These are phyloP conservation scores for Penstemon barbatus DNA, from an alignment of 257 asterid genomes.

Conservation along the genomic window DNA sequence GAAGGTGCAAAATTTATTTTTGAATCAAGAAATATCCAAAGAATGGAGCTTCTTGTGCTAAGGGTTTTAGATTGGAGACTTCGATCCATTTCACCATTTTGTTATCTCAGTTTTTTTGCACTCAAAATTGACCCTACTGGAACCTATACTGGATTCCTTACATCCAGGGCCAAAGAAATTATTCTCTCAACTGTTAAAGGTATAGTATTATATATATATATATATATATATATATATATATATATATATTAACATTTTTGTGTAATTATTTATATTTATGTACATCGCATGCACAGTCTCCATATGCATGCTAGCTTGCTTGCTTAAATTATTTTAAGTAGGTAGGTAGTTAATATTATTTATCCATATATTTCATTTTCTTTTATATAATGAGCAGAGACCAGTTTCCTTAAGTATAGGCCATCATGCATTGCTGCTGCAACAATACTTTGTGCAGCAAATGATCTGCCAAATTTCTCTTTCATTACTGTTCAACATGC, in stretches of 20 bases:
- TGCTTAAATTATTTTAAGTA: neutral
- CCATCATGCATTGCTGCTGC: slow-evolving; percentile 97
- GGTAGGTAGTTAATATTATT: neutral
- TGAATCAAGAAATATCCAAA: slow-evolving; percentile 70
- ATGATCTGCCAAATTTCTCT: slow-evolving; percentile 73
- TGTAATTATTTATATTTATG: neutral
- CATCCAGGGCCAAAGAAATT: slow-evolving; percentile 64
- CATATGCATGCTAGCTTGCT: slow-evolving; percentile 1
- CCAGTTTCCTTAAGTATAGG: slow-evolving; percentile 66
- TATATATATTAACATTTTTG: neutral
- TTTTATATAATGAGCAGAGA: slow-evolving; percentile 44
- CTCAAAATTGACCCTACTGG: slow-evolving; percentile 73
- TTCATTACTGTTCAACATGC: slow-evolving; percentile 72
- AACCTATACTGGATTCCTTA: slow-evolving; percentile 57
- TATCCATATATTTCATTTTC: neutral
- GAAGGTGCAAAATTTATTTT: slow-evolving; percentile 72
- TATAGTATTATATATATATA: slow-evolving; percentile 13
- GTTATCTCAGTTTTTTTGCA: slow-evolving; percentile 71
- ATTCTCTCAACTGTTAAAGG: slow-evolving; percentile 78
- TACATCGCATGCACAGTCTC: neutral
- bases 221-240: neutral
- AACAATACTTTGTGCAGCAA: slow-evolving; percentile 71
- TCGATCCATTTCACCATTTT: slow-evolving; percentile 73
- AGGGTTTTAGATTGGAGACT: slow-evolving; percentile 87
- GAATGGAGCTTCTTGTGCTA: slow-evolving; percentile 90